These are phyloP conservation scores for Cyberlindnera amylophila DNA, from an alignment of 805 yeast genomes.

Conservation along the genomic window DNA sequence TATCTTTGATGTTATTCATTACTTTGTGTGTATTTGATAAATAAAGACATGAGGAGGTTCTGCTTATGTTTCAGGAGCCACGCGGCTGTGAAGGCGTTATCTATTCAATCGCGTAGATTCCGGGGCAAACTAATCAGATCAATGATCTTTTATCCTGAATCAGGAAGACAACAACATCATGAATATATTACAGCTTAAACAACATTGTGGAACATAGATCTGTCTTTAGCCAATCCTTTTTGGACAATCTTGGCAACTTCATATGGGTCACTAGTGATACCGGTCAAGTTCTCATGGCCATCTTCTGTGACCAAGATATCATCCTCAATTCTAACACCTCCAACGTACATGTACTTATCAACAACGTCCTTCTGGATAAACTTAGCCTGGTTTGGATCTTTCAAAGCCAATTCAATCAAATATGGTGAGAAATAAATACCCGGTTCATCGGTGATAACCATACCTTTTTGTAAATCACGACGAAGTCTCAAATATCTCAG, in stretches of 20 bases:
- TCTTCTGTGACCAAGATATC: conserved; percentile 73
- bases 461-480: conserved; percentile 62
- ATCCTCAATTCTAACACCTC: conserved; percentile 98
- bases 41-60: no score
- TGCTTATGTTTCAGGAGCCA: no score
- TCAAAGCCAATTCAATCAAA: conserved; percentile 60
- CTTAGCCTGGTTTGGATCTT: conserved; percentile 34
- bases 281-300: conserved; percentile 81
- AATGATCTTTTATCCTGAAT: no score
- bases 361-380: conserved; percentile 59
- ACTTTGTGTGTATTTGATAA: no score
- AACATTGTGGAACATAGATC: conserved; percentile 53
- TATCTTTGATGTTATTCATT: no score
- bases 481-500: conserved; percentile 77
- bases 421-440: conserved; percentile 89
- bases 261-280: conserved; percentile 78
- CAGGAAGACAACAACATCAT: no score
- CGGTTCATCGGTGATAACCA: conserved; percentile 94
- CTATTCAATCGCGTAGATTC: no score
- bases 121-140: no score
- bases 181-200: conserved; percentile 13
- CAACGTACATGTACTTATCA: conserved; percentile 78
- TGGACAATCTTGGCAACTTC: conserved; percentile 77
- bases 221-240: conserved; percentile 60
- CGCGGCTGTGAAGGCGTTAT: no score